Evolutionary conservation across 352 stramenopile species (phyloP).

Genomic region (Globisporangium viniferum): DNA sequence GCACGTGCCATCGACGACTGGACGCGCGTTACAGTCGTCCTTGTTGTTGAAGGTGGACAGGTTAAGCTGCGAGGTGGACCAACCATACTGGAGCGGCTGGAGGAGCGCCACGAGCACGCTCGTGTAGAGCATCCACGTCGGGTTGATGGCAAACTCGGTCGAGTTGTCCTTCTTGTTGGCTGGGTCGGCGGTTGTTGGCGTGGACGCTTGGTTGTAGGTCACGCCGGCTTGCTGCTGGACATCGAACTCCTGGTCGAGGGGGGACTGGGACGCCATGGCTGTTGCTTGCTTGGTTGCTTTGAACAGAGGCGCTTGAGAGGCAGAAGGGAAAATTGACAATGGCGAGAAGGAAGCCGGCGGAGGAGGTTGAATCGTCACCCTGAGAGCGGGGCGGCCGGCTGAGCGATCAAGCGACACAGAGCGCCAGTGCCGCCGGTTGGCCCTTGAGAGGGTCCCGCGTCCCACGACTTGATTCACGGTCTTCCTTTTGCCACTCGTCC

Average conservation of each 20-base stretch:
- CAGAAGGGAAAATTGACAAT: slow-evolving; percentile 5
- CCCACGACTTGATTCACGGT: slow-evolving; percentile 2
- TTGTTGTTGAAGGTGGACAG: slow-evolving; percentile 34
- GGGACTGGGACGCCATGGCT: slow-evolving; percentile 5
- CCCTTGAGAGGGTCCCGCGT: not conserved
- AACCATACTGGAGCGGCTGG: slow-evolving; percentile 39
- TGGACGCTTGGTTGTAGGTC: slow-evolving; percentile 9
- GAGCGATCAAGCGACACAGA: not conserved
- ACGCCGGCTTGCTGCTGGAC: not conserved
- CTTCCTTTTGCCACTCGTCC: not conserved
- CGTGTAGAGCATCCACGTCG: not conserved
- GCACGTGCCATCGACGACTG: slow-evolving; percentile 22
- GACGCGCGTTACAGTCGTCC: slow-evolving; percentile 24
- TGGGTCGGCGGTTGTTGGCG: not conserved
- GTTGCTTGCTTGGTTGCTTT: not conserved
- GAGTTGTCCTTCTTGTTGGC: slow-evolving; percentile 6
- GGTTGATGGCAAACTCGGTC: not conserved
- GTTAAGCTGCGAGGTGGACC: slow-evolving; percentile 65
- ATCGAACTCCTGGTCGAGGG: not conserved
- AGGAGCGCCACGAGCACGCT: too few relatives aligned
- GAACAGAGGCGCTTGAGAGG: not conserved
- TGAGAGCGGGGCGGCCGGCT: not conserved
- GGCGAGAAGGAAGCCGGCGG: not conserved
- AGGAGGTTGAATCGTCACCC: not conserved
- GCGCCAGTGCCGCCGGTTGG: not conserved